Conservation (phyloP, 228 moss, liverwort and hornwort species). For the Sphagnum fallax region DNA sequence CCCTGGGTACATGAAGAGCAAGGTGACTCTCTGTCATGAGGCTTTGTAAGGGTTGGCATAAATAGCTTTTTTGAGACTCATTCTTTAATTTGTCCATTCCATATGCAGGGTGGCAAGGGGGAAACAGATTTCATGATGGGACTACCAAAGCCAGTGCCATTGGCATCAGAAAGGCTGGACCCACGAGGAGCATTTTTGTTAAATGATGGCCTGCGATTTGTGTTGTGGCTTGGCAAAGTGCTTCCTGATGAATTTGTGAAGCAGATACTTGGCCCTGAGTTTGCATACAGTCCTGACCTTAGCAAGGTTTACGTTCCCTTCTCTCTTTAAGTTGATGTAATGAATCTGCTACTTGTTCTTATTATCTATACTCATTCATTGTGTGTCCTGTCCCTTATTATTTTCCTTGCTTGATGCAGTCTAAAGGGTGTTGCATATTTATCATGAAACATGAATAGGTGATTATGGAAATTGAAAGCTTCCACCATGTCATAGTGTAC, state of each 20-base stretch:
- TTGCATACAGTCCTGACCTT: slow-evolving; percentile 46
- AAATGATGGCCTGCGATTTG: slow-evolving; percentile 73
- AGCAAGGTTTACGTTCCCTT: slow-evolving; percentile 39
- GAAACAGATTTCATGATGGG: slow-evolving; percentile 29
- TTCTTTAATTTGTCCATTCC: no score
- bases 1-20: not conserved
- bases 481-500: not conserved
- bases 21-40: no score
- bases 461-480: not conserved
- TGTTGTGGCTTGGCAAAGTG: slow-evolving; percentile 89
- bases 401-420: not conserved
- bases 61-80: no score
- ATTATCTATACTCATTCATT: not conserved
- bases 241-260: slow-evolving; percentile 62
- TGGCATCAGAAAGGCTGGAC: slow-evolving; percentile 67
- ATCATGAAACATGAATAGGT: not conserved
- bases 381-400: not conserved
- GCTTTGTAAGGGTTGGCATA: no score
- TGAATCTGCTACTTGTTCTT: not conserved
- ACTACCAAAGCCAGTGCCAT: slow-evolving; percentile 43
- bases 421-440: not conserved
- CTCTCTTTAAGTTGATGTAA: not conserved
- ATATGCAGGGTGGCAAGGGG: slow-evolving; percentile 44
- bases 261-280: slow-evolving; percentile 67
- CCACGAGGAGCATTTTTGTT: slow-evolving; percentile 74